Evolutionary conservation across 257 asterid genomes (phyloP), one percentile per base, ranked within the genome.

Genomic region (Ligustrum vulgare): DNA sequence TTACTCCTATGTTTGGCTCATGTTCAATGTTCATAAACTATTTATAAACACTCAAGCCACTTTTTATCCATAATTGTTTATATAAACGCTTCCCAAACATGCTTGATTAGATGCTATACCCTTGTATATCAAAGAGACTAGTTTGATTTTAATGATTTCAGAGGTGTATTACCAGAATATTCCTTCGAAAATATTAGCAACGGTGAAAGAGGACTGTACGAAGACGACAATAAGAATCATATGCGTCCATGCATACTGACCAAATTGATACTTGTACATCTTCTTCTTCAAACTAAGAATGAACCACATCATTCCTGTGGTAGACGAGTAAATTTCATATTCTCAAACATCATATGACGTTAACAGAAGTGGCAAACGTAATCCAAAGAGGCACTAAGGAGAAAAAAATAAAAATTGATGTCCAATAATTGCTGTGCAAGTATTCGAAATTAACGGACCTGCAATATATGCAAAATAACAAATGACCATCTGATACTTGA

Each of bases 171-270:
- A 88, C 93, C 96, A 90, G 84, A 90, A 90, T 73, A 88, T 86
- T 63, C 96, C 96, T 76, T 90, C 93, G 35, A 88, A 90, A 74
- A 88, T 90, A 67, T 88, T 88, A 65, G 93, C 93, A 18, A 90
- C 91, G 0, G 89, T 90, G 87, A 90, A 88, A 0, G 96, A 88
- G 43, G 96, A 90, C 69, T 90, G 96, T 1, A 86, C 82, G 82
- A 88, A 88, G 81, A 90, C 93, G 64, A 86, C 89, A 41, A 88
- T 88, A 54, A 90, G 91, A 77, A 88, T 86, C 93, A 88, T 88
- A 83, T 90, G 96, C 35, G 91, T 86, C 96, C 96, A 90, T 6
- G 93, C 90, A 77, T 83, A 90, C 77, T 88, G 96, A 65, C 89
- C 85, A 72, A 87, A 89, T 77, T 89, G 95, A 79, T 89, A 89